Evolutionary conservation across 768 basidiomycete genomes (phyloP), one percentile per base, ranked within the genome.

Genomic region (Leucocoprinus leucothites): DNA sequence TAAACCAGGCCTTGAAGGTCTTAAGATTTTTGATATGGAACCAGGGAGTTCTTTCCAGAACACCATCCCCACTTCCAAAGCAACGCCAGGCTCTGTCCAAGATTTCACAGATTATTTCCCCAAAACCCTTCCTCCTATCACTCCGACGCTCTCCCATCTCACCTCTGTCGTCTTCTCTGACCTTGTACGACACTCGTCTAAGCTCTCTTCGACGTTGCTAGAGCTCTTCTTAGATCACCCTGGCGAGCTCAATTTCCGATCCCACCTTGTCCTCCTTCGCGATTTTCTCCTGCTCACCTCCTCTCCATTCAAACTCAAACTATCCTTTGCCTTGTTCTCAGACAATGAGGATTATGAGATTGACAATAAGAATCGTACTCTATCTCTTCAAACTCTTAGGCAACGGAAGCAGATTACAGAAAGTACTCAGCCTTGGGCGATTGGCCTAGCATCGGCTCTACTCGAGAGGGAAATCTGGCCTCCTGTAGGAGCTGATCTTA

Each of bases 401-500:
- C 71, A 65, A 8, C 67, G 67, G 19, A 68, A 67, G 47, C 66
- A 67, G 57, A 11, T 44, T n/a, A 56, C 65, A 42, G 63, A 60
- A 51, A 63, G 59, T 19, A 63, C 64, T 16, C 69, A 72, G 47
- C 71, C 71, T 13, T 82, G 85, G 82, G 81, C 83, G 0, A 78
- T 94, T 5, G 94, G 93, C 1, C 69, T 96, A 5, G 85, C 89
- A 8, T 75, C 84, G 0, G 80, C 82, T 2, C 69, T 96, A n/a
- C 80, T 87, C 35, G 84, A 88, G 43, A 75, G 86, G 34, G 82
- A 84, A 48, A 81, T 77, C 3, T 96, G 94, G 94, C 94, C 94
- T 0, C 94, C 94, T 11, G 86, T 88, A 16, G 91, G 90, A 4
- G 79, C 87, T 2, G 92, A 94, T 63, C 72, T 96, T 47, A 89